A percentile compares a stretch with the other conserved stretches of the same genome.
Evolutionary conservation across 176 grass and related monocot species (phyloP).

Genomic region (Tillandsia leiboldiana): DNA sequence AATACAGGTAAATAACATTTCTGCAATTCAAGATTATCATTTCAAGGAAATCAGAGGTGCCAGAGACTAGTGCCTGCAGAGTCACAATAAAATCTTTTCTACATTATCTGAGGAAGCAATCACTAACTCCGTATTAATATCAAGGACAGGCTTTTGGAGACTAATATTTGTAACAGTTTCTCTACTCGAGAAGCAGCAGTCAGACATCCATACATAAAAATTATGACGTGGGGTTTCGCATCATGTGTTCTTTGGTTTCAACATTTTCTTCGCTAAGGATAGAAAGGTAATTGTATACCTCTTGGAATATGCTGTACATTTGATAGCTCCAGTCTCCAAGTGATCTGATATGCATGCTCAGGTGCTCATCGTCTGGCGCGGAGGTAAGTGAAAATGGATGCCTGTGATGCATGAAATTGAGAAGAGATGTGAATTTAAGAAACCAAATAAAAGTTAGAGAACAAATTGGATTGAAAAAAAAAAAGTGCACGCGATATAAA

Average conservation of each 20-base stretch:
- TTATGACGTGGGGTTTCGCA: background rate
- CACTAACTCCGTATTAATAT: too few relatives aligned
- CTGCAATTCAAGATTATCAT: too few relatives aligned
- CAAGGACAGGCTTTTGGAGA: too few relatives aligned
- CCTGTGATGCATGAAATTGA: constrained; percentile 22
- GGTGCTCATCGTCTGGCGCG: constrained; percentile 53
- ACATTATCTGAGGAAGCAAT: too few relatives aligned
- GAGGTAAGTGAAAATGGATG: constrained; percentile 73
- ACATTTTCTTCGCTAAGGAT: background rate
- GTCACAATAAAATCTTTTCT: too few relatives aligned
- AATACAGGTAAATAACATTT: too few relatives aligned
- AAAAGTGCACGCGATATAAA: background rate
- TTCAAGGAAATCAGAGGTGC: constrained; percentile 26
- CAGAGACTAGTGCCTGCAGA: too few relatives aligned
- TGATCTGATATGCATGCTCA: constrained; percentile 60
- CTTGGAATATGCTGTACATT: constrained; percentile 47
- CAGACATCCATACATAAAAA: too few relatives aligned
- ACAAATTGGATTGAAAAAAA: constrained; percentile 1
- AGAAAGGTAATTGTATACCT: constrained; percentile 15
- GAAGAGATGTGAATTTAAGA: background rate
- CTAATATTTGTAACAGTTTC: too few relatives aligned
- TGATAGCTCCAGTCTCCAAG: constrained; percentile 71
- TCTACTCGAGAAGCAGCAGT: too few relatives aligned
- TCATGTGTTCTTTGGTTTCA: background rate
- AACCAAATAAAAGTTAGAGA: background rate